Evolutionary conservation across 2,329 filamentous ascomycete species (phyloP), one percentile per base, ranked within the genome.

Genomic region (Dendrostoma leiphaemia): DNA sequence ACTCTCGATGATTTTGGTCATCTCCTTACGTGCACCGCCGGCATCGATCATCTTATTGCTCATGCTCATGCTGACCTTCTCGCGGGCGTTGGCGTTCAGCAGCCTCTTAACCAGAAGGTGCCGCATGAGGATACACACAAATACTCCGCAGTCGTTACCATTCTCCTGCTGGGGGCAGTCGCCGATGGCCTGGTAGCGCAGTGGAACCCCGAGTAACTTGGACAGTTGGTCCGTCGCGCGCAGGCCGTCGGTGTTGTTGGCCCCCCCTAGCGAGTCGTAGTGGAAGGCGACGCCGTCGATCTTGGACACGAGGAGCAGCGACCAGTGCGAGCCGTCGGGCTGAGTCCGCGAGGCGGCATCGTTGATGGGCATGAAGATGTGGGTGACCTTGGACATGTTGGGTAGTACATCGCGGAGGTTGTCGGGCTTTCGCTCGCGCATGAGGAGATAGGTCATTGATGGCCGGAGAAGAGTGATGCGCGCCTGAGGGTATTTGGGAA

Each of bases 301-400:
- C 37, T 91, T 82, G 12, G 87, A 91, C 29, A 99, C 92, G 2
- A 99, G 82, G 1, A 99, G 84, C 0, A 99, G 77, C 0, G 91
- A 96, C 94, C 94, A 99, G 70, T 99, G 94, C 3, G 88, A 89
- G 35, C 94, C 94, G 72, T 97, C 92, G n/a, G 91, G 86, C 53
- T 87, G 75, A 47, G 80, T 82, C 45, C 88, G 83, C 62, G 91
- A 90, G 44, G 82, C 80, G 64, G 86, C 89, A 74, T 99, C 92
- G 72, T 97, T 97, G 69, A 99, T 88, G 19, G 94, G 94, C 3
- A 99, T 83, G 74, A 99, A 99, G 63, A 97, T 88, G 71, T 99
- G 94, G 4, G 92, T 95, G 38, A 90, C 89, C 51, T 81, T 81
- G 34, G 74, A 75, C 72, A 97, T 95, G 68, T 94, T 79, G 6